Conservation (phyloP, 2,329 filamentous ascomycete genomes). For the Neofusicoccum cordaticola region DNA sequence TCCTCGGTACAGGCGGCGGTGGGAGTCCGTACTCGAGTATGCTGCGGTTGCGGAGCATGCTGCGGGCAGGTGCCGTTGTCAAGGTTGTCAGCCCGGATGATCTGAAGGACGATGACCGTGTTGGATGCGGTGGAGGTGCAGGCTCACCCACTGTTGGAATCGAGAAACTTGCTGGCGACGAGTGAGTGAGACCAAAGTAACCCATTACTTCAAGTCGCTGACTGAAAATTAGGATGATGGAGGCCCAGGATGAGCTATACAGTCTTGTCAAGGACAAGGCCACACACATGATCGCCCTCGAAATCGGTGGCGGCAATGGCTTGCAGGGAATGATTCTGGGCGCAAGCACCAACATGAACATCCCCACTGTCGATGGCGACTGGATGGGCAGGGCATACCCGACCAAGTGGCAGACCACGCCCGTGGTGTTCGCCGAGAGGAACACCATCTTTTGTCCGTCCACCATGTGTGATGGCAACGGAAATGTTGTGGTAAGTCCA, state of each 20-base stretch:
- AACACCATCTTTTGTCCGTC: constrained; percentile 40
- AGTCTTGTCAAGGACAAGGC: constrained; percentile 32
- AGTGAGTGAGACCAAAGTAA: constrained; percentile 28
- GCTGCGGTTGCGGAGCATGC: constrained; percentile 47
- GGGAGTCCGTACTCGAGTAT: constrained; percentile 53
- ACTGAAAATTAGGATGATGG: constrained; percentile 24
- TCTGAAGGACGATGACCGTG: constrained; percentile 39
- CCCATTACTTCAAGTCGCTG: neutral
- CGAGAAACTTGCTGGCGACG: constrained; percentile 38
- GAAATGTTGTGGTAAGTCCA: constrained; percentile 32
- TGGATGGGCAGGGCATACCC: constrained; percentile 50
- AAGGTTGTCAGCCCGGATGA: constrained; percentile 42
- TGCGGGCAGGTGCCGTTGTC: constrained; percentile 37
- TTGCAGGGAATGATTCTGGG: constrained; percentile 38
- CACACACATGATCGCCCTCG: constrained; percentile 24
- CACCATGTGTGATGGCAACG: constrained; percentile 41
- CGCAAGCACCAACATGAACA: constrained; percentile 38
- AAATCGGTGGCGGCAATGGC: constrained; percentile 16
- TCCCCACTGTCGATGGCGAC: constrained; percentile 47
- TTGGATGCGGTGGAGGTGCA: constrained; percentile 45
- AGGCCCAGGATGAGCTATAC: constrained; percentile 37
- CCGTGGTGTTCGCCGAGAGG: constrained; percentile 41
- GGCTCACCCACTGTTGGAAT: constrained; percentile 44
- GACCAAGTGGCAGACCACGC: constrained; percentile 45
- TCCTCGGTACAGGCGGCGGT: constrained; percentile 61